These are phyloP conservation scores for Colletotrichum magnum DNA, from an alignment of 2,329 filamentous ascomycete species.

Conservation along the genomic window DNA sequence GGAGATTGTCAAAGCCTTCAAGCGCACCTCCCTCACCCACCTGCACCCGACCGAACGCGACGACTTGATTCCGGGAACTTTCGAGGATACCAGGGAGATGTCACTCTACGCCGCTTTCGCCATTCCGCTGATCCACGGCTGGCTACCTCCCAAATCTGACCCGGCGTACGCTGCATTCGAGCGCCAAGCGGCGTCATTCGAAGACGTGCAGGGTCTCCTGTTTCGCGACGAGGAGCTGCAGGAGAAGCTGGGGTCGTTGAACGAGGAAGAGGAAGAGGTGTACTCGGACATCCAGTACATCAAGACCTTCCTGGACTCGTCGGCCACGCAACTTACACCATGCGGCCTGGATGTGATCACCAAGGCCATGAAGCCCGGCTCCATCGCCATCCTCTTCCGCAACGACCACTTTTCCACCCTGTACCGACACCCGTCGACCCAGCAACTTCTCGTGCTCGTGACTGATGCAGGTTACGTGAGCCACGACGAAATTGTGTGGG, in stretches of 20 bases:
- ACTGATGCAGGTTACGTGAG: conserved; percentile 92
- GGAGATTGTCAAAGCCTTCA: conserved; percentile 61
- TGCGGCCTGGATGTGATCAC: conserved; percentile 84
- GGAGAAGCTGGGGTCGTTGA: conserved; percentile 79
- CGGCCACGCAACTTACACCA: conserved; percentile 88
- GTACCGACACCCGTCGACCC: conserved; percentile 86
- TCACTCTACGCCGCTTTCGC: conserved; percentile 91
- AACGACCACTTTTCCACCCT: conserved; percentile 98
- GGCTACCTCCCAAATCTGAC: conserved; percentile 81
- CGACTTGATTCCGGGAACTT: conserved; percentile 75
- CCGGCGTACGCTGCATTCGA: conserved; percentile 78
- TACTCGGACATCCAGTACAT: conserved; percentile 89
- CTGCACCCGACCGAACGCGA: conserved; percentile 65
- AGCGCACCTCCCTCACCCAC: conserved; percentile 67
- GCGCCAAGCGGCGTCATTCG: conserved; percentile 85
- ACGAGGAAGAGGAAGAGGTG: conserved; percentile 80
- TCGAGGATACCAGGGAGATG: conserved; percentile 91
- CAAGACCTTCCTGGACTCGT: conserved; percentile 83
- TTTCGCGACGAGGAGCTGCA: conserved; percentile 93
- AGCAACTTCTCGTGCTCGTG: conserved; percentile 84
- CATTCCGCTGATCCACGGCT: conserved; percentile 92
- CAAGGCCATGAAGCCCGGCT: conserved; percentile 79
- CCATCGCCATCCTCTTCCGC: conserved; percentile 91
- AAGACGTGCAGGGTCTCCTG: conserved; percentile 90
- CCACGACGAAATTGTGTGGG: conserved; percentile 96